Evolutionary conservation across 495 filamentous ascomycete genomes (phyloP).

Genomic region (Coniosporium apollinis): DNA sequence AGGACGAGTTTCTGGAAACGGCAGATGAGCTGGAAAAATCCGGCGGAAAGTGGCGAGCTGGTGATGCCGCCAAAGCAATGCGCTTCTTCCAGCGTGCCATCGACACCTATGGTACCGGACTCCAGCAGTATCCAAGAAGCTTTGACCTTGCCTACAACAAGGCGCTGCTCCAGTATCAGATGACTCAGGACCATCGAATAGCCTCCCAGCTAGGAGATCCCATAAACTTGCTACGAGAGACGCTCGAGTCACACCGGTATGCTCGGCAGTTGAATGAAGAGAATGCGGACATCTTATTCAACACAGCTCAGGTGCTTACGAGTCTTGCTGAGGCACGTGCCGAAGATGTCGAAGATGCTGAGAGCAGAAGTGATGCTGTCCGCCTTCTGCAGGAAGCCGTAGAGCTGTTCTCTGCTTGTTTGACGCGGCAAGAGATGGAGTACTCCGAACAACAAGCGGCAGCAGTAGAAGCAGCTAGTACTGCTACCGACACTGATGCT

Average conservation of each 20-base stretch:
- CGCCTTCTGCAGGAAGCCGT: constrained; percentile 43
- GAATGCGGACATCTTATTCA: constrained; percentile 51
- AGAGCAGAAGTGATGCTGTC: constrained; percentile 19
- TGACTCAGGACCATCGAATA: constrained; percentile 43
- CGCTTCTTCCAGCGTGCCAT: constrained; percentile 54
- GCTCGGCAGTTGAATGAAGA: constrained; percentile 41
- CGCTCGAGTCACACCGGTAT: constrained; percentile 42
- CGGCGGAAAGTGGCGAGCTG: constrained; percentile 58
- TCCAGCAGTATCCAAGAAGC: constrained; percentile 35
- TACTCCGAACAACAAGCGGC: constrained; percentile 36
- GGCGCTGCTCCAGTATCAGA: constrained; percentile 47
- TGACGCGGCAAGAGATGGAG: constrained; percentile 39
- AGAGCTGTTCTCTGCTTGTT: constrained; percentile 44
- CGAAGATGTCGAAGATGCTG: constrained; percentile 30
- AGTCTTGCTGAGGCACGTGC: constrained; percentile 42
- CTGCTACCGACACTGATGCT: constrained; percentile 8
- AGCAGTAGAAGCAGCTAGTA: constrained; percentile 19
- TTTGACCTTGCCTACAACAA: constrained; percentile 66
- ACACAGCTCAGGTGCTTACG: constrained; percentile 49
- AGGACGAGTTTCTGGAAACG: constrained; percentile 45
- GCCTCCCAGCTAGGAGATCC: constrained; percentile 34
- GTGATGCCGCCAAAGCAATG: constrained; percentile 49
- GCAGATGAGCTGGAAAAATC: constrained; percentile 52
- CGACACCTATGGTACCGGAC: constrained; percentile 42
- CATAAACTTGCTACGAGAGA: constrained; percentile 34